Conservation (phyloP, 2,329 filamentous ascomycete genomes). For the Xylariaceae sp. region DNA sequence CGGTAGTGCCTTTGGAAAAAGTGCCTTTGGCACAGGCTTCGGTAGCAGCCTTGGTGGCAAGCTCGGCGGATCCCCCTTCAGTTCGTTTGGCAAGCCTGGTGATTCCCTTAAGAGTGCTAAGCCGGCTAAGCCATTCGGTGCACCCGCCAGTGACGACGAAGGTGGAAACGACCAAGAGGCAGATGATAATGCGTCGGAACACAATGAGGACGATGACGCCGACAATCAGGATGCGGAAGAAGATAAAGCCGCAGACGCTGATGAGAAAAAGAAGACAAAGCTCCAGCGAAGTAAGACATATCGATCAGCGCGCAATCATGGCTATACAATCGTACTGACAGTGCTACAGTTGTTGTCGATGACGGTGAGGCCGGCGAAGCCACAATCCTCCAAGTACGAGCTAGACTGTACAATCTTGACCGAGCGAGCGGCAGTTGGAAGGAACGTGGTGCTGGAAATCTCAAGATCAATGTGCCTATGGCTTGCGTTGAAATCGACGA, state of each 20-base stretch:
- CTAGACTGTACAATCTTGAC: conserved; percentile 79
- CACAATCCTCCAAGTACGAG: conserved; percentile 68
- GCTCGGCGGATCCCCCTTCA: conserved; percentile 45
- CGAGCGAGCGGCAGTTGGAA: conserved; percentile 71
- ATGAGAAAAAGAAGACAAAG: conserved; percentile 59
- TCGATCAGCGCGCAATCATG: neutral
- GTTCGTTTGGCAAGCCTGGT: conserved; percentile 65
- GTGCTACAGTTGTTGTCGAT: conserved; percentile 57
- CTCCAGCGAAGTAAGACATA: conserved; percentile 62
- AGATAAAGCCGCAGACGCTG: conserved; percentile 33
- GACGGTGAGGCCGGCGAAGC: conserved; percentile 82
- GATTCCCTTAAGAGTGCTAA: conserved; percentile 52
- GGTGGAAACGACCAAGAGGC: conserved; percentile 37
- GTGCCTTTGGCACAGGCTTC: conserved; percentile 41
- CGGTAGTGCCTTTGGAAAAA: conserved; percentile 43
- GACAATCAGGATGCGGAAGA: conserved; percentile 40
- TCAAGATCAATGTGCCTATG: conserved; percentile 75
- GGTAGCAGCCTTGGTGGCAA: conserved; percentile 34
- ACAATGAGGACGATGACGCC: conserved; percentile 35
- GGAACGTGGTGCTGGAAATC: conserved; percentile 75
- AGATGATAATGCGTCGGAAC: conserved; percentile 35
- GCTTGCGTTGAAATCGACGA: conserved; percentile 52
- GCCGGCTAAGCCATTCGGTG: conserved; percentile 68
- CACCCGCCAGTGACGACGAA: conserved; percentile 57
- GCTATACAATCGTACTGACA: conserved; percentile 22